phyloP scores from a whole-genome alignment of 2,329 filamentous ascomycete genomes.

The Huntiella abstrusa region DNA sequence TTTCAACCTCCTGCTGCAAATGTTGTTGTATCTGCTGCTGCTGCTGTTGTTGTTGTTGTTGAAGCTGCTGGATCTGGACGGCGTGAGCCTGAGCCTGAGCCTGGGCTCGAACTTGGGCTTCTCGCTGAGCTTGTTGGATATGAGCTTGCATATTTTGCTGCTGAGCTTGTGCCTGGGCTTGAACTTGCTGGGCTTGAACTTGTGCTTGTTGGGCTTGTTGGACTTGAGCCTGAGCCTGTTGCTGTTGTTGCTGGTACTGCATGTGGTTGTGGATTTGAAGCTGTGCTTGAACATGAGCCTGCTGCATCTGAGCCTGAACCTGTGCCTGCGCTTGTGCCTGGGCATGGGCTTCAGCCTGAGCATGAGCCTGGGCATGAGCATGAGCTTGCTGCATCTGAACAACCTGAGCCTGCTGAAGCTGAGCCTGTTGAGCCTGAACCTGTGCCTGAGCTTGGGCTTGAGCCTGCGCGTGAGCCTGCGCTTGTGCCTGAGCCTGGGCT shows the following conservation, averaged over 20 bases:
- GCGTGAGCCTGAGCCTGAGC: slow-evolving; percentile 1
- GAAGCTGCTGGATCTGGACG: background rate
- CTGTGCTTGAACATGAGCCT: slow-evolving; percentile 7
- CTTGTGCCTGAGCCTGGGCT: slow-evolving; percentile 5
- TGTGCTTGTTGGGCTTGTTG: slow-evolving; percentile 6
- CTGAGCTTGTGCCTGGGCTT: slow-evolving; percentile 4
- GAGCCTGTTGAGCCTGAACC: slow-evolving; percentile 1
- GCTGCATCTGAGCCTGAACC: slow-evolving; percentile 4
- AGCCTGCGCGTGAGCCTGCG: slow-evolving; percentile 3
- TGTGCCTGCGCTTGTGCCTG: slow-evolving; percentile 6
- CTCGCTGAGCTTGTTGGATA: slow-evolving; percentile 1
- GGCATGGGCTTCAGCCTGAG: slow-evolving; percentile 3
- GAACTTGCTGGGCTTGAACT: slow-evolving; percentile 1
- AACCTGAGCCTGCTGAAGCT: slow-evolving; percentile 7
- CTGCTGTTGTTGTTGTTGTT: slow-evolving; percentile 5
- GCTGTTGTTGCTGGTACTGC: slow-evolving; percentile 1
- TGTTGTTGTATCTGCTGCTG: slow-evolving; percentile 4
- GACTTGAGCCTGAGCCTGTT: slow-evolving; percentile 4
- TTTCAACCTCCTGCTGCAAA: background rate
- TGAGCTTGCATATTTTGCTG: slow-evolving; percentile 2
- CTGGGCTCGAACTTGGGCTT: slow-evolving; percentile 2
- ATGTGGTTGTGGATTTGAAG: slow-evolving; percentile 1
- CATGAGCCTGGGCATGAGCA: slow-evolving; percentile 5
- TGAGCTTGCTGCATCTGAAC: slow-evolving; percentile 1
- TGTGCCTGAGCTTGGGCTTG: slow-evolving; percentile 1